Conservation (phyloP, 2,329 filamentous ascomycete genomes). For the Colletotrichum sp. region DNA sequence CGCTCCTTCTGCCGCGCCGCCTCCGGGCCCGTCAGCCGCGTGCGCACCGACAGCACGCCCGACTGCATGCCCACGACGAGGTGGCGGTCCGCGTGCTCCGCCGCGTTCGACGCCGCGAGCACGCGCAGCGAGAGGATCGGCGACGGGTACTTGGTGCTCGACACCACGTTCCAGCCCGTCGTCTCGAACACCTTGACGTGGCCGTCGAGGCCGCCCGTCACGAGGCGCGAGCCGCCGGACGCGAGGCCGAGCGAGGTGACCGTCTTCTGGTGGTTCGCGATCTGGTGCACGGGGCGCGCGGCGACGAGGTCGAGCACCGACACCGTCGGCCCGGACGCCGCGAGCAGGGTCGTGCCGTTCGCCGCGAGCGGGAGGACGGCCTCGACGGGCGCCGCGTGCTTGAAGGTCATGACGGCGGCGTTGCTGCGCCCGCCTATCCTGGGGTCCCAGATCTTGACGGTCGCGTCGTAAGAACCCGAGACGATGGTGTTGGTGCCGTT, state of each 20-base stretch:
- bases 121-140: constrained; percentile 87
- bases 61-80: constrained; percentile 95
- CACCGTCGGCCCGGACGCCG: constrained; percentile 84
- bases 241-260: constrained; percentile 87
- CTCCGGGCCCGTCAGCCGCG: constrained; percentile 83
- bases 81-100: constrained; percentile 72
- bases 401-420: constrained; percentile 86
- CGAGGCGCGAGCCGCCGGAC: constrained; percentile 78
- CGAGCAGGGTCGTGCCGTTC: constrained; percentile 79
- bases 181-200: constrained; percentile 98
- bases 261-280: constrained; percentile 97
- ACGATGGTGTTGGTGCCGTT: constrained; percentile 74
- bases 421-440: constrained; percentile 57
- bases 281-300: constrained; percentile 83
- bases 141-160: constrained; percentile 89
- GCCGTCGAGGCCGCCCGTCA: constrained; percentile 90
- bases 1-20: constrained; percentile 78
- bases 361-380: constrained; percentile 85
- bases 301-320: constrained; percentile 93
- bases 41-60: constrained; percentile 88
- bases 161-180: constrained; percentile 93
- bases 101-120: constrained; percentile 50
- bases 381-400: constrained; percentile 90
- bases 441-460: constrained; percentile 92
- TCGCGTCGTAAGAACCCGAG: constrained; percentile 93